Conservation (phyloP, 768 basidiomycete species). For the Trametes cubensis region DNA sequence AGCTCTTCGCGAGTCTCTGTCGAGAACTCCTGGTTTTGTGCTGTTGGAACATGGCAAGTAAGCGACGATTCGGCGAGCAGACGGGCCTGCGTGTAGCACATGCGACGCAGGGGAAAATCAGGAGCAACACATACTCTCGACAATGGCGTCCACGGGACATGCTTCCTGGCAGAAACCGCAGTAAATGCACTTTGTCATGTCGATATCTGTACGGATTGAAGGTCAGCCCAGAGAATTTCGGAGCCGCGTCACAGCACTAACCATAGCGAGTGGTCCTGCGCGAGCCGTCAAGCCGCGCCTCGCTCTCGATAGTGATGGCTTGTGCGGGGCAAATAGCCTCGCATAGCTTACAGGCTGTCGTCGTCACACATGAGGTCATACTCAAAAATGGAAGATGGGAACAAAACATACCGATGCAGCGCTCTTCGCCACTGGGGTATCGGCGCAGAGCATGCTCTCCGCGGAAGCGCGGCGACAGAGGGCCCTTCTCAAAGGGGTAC, state of each 20-base stretch:
- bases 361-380: constrained; percentile 8
- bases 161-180: constrained; percentile 99
- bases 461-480: constrained; percentile 95
- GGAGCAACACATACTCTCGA: constrained; percentile 74
- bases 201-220: constrained; percentile 67
- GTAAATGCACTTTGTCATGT: constrained; percentile 99
- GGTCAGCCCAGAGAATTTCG: no score
- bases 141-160: constrained; percentile 98
- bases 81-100: neutral
- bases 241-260: constrained; percentile 32
- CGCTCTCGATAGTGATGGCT: constrained; percentile 99
- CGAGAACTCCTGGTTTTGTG: constrained; percentile 97
- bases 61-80: neutral
- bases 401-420: constrained; percentile 85
- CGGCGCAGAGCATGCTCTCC: constrained; percentile 96
- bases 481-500: constrained; percentile 98
- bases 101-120: constrained; percentile 4
- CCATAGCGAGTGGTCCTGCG: constrained; percentile 98
- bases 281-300: constrained; percentile 92
- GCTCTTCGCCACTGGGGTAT: constrained; percentile 97
- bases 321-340: constrained; percentile 99
- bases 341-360: constrained; percentile 93
- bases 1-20: constrained; percentile 98
- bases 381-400: neutral
- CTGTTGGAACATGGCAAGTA: constrained; percentile 41